Conservation (phyloP, 495 filamentous ascomycete species). For the Cetradonia linearis region DNA sequence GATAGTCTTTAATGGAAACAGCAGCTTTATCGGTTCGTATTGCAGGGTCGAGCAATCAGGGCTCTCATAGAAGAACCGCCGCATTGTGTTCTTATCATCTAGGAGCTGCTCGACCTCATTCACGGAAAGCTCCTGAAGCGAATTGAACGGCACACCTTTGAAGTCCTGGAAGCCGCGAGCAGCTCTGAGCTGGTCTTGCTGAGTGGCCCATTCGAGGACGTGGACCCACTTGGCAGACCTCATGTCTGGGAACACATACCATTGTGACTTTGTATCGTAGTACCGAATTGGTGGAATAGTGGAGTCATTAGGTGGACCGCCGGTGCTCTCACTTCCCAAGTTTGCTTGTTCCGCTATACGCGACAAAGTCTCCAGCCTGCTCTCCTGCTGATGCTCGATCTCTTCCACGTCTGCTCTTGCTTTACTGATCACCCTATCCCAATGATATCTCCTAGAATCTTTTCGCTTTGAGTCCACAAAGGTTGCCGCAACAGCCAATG, state of each 20-base stretch:
- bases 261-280: background rate
- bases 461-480: conserved; percentile 46
- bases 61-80: conserved; percentile 16
- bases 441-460: conserved; percentile 40
- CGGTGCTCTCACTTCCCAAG: background rate
- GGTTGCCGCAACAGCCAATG: conserved; percentile 50
- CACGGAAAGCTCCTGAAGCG: conserved; percentile 19
- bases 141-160: conserved; percentile 16
- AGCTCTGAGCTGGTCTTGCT: conserved; percentile 9
- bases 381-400: conserved; percentile 22
- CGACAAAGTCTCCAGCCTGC: conserved; percentile 14
- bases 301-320: background rate
- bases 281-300: background rate
- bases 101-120: conserved; percentile 14
- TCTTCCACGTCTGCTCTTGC: conserved; percentile 34
- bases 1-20: conserved; percentile 17
- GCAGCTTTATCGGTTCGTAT: background rate
- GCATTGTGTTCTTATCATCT: conserved; percentile 7
- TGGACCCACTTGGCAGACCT: conserved; percentile 14
- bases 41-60: conserved; percentile 5
- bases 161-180: conserved; percentile 21
- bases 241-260: background rate
- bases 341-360: background rate
- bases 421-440: conserved; percentile 45
- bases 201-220: conserved; percentile 17